Base-by-base conservation (phyloP, 108 stramenopile genomes). In the Heterococcus sp. region DNA sequence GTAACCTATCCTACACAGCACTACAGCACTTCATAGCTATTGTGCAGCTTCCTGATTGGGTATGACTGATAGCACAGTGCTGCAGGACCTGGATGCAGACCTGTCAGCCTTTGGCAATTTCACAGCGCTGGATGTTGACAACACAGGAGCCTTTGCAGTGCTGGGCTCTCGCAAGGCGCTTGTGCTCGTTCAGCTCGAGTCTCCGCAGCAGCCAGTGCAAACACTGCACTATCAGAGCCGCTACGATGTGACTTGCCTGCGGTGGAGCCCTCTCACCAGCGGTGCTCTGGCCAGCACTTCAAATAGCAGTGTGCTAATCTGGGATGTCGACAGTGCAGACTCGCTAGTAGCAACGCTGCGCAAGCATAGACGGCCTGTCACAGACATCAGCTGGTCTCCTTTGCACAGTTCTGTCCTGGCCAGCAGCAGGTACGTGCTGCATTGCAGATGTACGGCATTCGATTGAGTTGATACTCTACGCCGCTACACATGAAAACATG, bases 81-180 rank as follows among this genome's bases (percentile, higher is more conserved):
- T n/a, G n/a, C n/a, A n/a, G n/a, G n/a, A n/a, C n/a, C n/a, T n/a
- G n/a, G n/a, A n/a, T n/a, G n/a, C n/a, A n/a, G n/a, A n/a, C n/a
- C n/a, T n/a, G n/a, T n/a, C n/a, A n/a, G n/a, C n/a, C n/a, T 31
- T 32, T 11, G 27, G 68, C 68, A 31, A 8, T 30, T 69, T 69
- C 30, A 31, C 68, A 8, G 5, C 26, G 37, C 35, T 35, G 21
- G 35, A 33, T 37, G 35, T 71, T 26, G 35, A 71, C 26, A 2
- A 35, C 27, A 3, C 71, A 21, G 71, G 71, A 21, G 35, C 37
- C 71, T 35, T 35, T 30, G 71, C 28, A 3, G 71, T 35, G 4
- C 28, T 71, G 71, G 71, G 34, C 28, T 71, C 71, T 26, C 31
- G 35, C 34, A 71, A 71, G 35, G 29, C 37, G 37, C 71, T 71